These are phyloP conservation scores for Nemania sp. DNA, from an alignment of 2,329 filamentous ascomycete genomes.

Conservation along the genomic window DNA sequence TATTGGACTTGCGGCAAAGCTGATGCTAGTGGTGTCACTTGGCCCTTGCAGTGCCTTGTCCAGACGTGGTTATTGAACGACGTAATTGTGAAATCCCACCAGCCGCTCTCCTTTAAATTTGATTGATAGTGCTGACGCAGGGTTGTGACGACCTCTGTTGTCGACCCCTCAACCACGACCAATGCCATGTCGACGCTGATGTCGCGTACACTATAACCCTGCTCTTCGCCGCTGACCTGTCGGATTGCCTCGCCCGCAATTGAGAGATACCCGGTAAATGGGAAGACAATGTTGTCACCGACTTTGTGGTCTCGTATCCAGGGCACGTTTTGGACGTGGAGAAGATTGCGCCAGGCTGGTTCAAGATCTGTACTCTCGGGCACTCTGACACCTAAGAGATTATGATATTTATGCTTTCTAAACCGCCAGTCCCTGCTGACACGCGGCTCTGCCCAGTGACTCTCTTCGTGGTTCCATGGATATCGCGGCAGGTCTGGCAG, in stretches of 20 bases:
- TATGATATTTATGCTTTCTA: slow-evolving; percentile 27
- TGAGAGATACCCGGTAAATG: slow-evolving; percentile 52
- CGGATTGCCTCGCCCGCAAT: slow-evolving; percentile 55
- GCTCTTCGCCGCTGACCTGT: slow-evolving; percentile 39
- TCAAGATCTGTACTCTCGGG: background rate
- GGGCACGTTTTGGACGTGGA: slow-evolving; percentile 37
- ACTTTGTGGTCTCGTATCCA: slow-evolving; percentile 4
- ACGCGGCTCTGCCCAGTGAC: slow-evolving; percentile 37
- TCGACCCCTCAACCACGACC: slow-evolving; percentile 47
- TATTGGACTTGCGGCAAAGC: slow-evolving; percentile 22
- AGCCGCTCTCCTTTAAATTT: slow-evolving; percentile 43
- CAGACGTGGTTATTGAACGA: slow-evolving; percentile 47
- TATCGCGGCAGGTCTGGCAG: slow-evolving; percentile 39
- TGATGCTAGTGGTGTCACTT: slow-evolving; percentile 33
- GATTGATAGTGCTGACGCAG: slow-evolving; percentile 46
- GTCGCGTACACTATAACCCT: slow-evolving; percentile 48
- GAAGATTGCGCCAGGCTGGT: slow-evolving; percentile 51
- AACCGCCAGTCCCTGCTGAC: slow-evolving; percentile 11
- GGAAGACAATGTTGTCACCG: slow-evolving; percentile 51
- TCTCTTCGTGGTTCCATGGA: slow-evolving; percentile 38
- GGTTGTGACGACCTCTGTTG: slow-evolving; percentile 51
- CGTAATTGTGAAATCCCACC: slow-evolving; percentile 51
- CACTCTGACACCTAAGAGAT: slow-evolving; percentile 22
- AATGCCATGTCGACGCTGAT: slow-evolving; percentile 50
- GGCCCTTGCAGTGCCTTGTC: slow-evolving; percentile 49